Evolutionary conservation across 192 early-diverging fungal species (phyloP).

Genomic region (Coemansia nantahalensis): DNA sequence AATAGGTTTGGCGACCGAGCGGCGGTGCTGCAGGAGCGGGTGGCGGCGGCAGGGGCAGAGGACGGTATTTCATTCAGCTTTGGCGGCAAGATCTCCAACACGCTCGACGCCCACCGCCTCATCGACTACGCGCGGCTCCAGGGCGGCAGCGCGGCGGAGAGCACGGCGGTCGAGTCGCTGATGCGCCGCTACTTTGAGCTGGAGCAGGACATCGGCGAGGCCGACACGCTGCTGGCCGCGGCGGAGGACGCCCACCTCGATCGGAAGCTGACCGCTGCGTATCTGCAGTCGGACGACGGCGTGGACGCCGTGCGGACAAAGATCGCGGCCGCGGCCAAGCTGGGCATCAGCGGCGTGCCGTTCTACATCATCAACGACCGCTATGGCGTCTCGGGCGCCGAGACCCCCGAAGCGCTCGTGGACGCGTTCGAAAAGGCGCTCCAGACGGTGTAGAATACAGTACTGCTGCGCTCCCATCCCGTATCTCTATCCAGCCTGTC

Average conservation of each 20-base stretch:
- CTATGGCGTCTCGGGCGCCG: slow-evolving; percentile 67
- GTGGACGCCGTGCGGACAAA: slow-evolving; percentile 50
- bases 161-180: slow-evolving; percentile 60
- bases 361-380: slow-evolving; percentile 63
- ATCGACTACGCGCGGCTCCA: slow-evolving; percentile 56
- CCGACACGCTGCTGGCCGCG: slow-evolving; percentile 55
- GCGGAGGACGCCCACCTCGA: slow-evolving; percentile 65
- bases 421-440: slow-evolving; percentile 56
- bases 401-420: slow-evolving; percentile 61
- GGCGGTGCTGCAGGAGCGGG: slow-evolving; percentile 54
- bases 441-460: too few species aligned
- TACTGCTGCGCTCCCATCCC: too few species aligned
- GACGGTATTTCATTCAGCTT: slow-evolving; percentile 69
- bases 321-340: slow-evolving; percentile 40
- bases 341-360: slow-evolving; percentile 69
- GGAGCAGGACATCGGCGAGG: slow-evolving; percentile 63
- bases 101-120: slow-evolving; percentile 64
- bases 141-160: slow-evolving; percentile 47
- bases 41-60: slow-evolving; percentile 56
- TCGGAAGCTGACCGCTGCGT: slow-evolving; percentile 40
- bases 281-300: slow-evolving; percentile 58
- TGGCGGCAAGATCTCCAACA: slow-evolving; percentile 64
- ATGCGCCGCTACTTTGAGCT: slow-evolving; percentile 72
- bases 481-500: too few species aligned
- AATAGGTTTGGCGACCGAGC: slow-evolving; percentile 65